Evolutionary conservation across 2,329 filamentous ascomycete species (phyloP), one percentile per base, ranked within the genome.

Genomic region (Cladosporium sphaerospermum): DNA sequence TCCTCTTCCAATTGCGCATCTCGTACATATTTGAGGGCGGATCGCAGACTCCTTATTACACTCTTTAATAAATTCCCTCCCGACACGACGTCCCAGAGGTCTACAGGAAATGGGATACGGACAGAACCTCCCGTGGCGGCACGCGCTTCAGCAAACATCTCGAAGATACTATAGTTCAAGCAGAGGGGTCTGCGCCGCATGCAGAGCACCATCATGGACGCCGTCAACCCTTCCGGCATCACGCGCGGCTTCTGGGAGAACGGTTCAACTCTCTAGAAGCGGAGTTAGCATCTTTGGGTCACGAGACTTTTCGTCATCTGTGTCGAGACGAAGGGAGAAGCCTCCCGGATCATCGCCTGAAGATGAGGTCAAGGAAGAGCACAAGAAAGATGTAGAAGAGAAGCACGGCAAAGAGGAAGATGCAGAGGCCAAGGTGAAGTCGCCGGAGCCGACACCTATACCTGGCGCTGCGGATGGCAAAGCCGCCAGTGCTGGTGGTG

Each of bases 101-200:
- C 23, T 28, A 46, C 51, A 56, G 58, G 78, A 72, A 69, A 86
- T 85, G 83, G 75, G 83, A 68, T 81, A 82, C 73, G 77, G 80
- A 64, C 80, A 82, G 70, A 79, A 78, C 61, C 71, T 84, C 65
- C 79, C 81, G 72, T 86, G 82, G 83, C 79, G 82, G 74, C 73
- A 75, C 69, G 81, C 80, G 62, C 74, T 68, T 36, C 64, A 62
- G 54, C 59, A 62, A 32, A 61, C 66, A 32, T 60, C 62, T 33
- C 59, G 61, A 39, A 57, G 64, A 55, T 59, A 64, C 47, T 66
- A 63, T 53, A 61, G 57, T 52, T 60, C 62, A 4, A 52, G 55
- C 3, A 56, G 57, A 55, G 50, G 56, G 47, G 53, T 61, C 48
- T 64, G 63, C 61, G 55, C 59, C 45, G 56, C 61, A 53, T 64